Conservation (phyloP, 202 grass and related monocot species). For the Panicum virgatum region DNA sequence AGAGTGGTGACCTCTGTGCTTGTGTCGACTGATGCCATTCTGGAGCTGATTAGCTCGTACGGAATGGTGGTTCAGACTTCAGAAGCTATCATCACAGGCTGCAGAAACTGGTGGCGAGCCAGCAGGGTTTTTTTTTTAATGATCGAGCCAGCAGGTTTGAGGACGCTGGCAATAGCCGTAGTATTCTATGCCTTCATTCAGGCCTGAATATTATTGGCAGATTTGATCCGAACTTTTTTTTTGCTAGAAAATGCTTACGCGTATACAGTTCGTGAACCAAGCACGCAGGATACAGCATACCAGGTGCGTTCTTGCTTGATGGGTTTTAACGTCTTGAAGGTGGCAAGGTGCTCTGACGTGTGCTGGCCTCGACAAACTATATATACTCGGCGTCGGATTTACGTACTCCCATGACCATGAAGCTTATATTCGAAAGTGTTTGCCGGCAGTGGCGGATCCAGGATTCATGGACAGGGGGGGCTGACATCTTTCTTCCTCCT, state of each 20-base stretch:
- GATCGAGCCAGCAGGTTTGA: no score
- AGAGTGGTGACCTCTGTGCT: no score
- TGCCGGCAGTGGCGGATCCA: no score
- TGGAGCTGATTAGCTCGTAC: background rate
- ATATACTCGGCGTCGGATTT: no score
- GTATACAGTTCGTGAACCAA: background rate
- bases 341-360: no score
- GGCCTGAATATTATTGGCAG: background rate
- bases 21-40: background rate
- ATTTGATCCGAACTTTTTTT: background rate
- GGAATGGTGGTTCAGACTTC: no score
- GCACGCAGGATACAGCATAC: background rate
- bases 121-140: no score
- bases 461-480: no score
- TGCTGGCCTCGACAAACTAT: no score
- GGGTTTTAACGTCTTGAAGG: background rate
- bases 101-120: background rate
- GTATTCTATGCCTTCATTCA: background rate
- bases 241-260: background rate
- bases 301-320: background rate
- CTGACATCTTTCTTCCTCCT: no score
- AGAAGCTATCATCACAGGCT: background rate
- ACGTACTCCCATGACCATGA: no score
- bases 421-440: no score
- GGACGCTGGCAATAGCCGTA: background rate